Base-by-base conservation (phyloP, 768 basidiomycete genomes). In the Tulasnella sp. region DNA sequence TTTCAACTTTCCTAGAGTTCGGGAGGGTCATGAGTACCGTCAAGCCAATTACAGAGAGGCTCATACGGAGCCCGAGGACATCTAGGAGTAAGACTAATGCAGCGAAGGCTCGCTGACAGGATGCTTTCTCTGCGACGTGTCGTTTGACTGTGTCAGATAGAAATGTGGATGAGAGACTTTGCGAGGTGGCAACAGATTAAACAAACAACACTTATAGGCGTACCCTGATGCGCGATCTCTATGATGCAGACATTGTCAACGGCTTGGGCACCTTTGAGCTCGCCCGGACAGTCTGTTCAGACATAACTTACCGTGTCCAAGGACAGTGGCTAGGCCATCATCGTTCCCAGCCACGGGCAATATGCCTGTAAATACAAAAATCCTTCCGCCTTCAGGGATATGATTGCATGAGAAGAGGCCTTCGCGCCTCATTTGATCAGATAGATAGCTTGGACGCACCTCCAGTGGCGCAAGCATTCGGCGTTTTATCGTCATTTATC, bases 291-390 rank as follows among this genome's bases (percentile, higher is more conserved):
- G 44, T 21, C 3, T 8, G 45, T 34, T 50, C 43, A 1, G 3
- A 61, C 29, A 15, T 19, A 19, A 68, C 78, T 2, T 56, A 87
- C 91, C 90, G 69, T 96, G 93, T 0, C 87, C 81, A 2, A 97
- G 72, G 1, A 96, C 85, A 17, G 84, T 84, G 0, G 93, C 88
- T 0, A 97, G 73, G 0, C 89, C 90, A 65, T 86, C 78, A 64
- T 92, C 88, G 63, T 90, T 83, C 62, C 73, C 74, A 49, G 83
- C 84, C 4, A 93, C 72, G 0, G 86, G 88, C 3, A 96, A 70
- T 34, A 96, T 89, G 0, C 93, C 93, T 0, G 90, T 92, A 67
- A 88, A 95, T 8, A 97, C 87, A 29, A 92, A 78, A 56, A 96
- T 83, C 51, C 83, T 77, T 11, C 74, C 73, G 1, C 85, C 86